A percentile compares a stretch with the other conserved stretches of the same genome.
These are phyloP conservation scores for Sarcomyxa edulis DNA, from an alignment of 768 basidiomycete species.

Conservation along the genomic window DNA sequence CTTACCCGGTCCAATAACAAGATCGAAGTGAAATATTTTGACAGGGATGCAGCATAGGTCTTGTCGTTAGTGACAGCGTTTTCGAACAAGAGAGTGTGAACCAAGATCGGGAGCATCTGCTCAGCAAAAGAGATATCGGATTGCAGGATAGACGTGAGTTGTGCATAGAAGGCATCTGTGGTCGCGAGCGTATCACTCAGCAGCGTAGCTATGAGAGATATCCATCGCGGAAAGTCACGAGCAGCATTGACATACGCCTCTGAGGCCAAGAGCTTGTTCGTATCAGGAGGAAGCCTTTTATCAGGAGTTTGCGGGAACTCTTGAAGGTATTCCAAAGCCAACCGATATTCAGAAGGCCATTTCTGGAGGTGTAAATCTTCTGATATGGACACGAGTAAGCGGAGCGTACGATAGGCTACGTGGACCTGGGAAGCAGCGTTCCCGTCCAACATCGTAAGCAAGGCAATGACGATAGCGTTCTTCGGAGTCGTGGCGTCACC, in stretches of 20 bases:
- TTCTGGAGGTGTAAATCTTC: conserved; percentile 19
- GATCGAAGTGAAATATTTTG: conserved; percentile 52
- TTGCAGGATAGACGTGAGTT: conserved; percentile 54
- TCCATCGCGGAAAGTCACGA: conserved; percentile 57
- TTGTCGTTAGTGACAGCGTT: conserved; percentile 18
- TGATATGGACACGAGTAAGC: conserved; percentile 44
- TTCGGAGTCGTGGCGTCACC: conserved; percentile 28
- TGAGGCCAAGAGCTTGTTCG: conserved; percentile 31
- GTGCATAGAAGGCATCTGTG: conserved; percentile 60
- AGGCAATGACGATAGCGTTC: conserved; percentile 43
- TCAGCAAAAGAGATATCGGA: conserved; percentile 55
- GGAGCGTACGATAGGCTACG: conserved; percentile 60
- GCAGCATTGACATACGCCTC: conserved; percentile 32
- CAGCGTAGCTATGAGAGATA: conserved; percentile 48
- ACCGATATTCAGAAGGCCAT: conserved; percentile 35
- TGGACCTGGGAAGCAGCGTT: conserved; percentile 43
- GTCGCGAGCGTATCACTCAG: conserved; percentile 54
- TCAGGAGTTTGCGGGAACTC: conserved; percentile 34
- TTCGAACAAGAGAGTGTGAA: conserved; percentile 57
- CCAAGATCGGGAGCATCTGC: conserved; percentile 66
- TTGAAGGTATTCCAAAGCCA: conserved; percentile 45
- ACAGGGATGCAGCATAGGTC: conserved; percentile 30
- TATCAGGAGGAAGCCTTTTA: conserved; percentile 22
- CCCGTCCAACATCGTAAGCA: conserved; percentile 57
- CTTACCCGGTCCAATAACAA: conserved; percentile 35